Conservation (phyloP, 164 flowering plant species). For the Santalum album region DNA sequence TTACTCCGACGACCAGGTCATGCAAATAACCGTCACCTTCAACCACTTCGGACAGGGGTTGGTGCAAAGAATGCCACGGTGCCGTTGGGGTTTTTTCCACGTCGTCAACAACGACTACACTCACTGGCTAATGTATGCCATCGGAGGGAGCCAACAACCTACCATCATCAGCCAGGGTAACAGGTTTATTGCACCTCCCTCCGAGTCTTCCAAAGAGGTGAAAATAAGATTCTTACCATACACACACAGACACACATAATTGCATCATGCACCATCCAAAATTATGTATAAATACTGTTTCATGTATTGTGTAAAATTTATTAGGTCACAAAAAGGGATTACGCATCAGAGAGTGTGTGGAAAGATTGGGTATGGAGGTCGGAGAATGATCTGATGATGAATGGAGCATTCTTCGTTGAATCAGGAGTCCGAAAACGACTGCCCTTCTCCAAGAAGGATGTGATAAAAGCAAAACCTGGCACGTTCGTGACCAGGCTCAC, state of each 20-base stretch:
- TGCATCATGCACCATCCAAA: neutral
- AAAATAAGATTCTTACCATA: neutral
- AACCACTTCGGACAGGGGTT: slow-evolving; percentile 68
- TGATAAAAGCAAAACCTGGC: slow-evolving; percentile 53
- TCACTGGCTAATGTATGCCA: slow-evolving; percentile 78
- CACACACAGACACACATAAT: too few relatives aligned
- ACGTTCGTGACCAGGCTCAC: slow-evolving; percentile 42
- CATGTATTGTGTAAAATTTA: neutral
- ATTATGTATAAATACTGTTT: neutral
- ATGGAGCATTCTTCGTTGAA: slow-evolving; percentile 59
- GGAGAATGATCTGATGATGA: slow-evolving; percentile 51
- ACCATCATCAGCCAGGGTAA: slow-evolving; percentile 82
- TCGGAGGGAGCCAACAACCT: slow-evolving; percentile 72
- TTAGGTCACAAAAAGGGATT: slow-evolving; percentile 61
- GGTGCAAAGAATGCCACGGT: slow-evolving; percentile 75
- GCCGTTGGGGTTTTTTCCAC: slow-evolving; percentile 63
- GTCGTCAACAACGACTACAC: slow-evolving; percentile 78
- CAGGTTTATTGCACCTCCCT: slow-evolving; percentile 52
- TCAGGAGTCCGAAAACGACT: slow-evolving; percentile 24
- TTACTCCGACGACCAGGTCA: slow-evolving; percentile 25
- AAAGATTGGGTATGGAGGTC: slow-evolving; percentile 73
- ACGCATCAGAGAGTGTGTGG: slow-evolving; percentile 43
- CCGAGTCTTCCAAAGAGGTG: slow-evolving; percentile 41
- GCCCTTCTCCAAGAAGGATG: slow-evolving; percentile 14
- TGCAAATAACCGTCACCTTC: slow-evolving; percentile 72